Evolutionary conservation across 1,139 yeast species (phyloP), one percentile per base, ranked within the genome.

Genomic region (Nakaseomyces nivariensis): DNA sequence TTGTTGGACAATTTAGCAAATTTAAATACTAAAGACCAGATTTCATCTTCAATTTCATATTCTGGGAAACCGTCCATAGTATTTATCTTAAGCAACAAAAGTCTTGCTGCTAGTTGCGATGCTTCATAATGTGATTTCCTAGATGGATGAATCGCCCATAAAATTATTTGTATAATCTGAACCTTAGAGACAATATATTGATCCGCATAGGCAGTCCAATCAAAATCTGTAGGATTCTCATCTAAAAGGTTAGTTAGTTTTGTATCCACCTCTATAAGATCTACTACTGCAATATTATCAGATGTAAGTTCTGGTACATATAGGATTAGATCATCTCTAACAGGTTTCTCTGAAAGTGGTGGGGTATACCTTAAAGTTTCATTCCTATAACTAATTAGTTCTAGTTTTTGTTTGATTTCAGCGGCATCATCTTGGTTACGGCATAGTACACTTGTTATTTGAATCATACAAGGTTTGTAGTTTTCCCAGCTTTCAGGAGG

Each of bases 401-500:
- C 81, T 48, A 82, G 73, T 49, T 81, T 83, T 45, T 75, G 77
- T 36, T 69, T 67, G 1, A 76, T 68, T 13, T 70, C 70, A 37
- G 69, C 29, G 7, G 44, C 51, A 17, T 44, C 34, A 7, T 52
- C 56, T 27, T 52, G 26, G 11, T 47, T 71, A 44, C 66, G 67
- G 54, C 66, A 70, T 44, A 58, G 55, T 47, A 62, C 69, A 26
- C 50, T 54, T 49, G 74, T 59, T 11, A 72, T 68, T 43, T 64
- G 76, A 60, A 64, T 70, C 55, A 86, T 63, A 9, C 79, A 76
- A 1, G 77, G 73, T 45, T 81, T 81, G 47, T 85, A 68, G 5
- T 75, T 62, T 11, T 75, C 72, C 97, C 97, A 89, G 48, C 74
- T 63, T 27, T 63, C 55, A 29, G 59, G 76, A 0, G 96, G 95